Base-by-base conservation (phyloP, 2,329 filamentous ascomycete species). In the Colletotrichum paranaense region DNA sequence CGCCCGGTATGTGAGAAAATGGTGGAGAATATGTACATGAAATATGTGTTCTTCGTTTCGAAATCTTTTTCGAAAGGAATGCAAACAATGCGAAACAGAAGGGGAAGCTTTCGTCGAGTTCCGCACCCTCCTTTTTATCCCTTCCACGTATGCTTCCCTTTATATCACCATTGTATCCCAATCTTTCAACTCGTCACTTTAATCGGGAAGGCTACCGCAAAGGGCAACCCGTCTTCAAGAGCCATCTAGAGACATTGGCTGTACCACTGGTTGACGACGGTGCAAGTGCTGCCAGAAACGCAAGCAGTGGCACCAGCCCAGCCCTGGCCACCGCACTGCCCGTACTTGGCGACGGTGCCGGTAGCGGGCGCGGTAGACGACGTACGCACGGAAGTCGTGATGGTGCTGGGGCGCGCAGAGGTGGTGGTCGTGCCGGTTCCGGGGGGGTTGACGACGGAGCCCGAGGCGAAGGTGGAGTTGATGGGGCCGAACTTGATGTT, bases 401-500 rank as follows among this genome's bases (percentile, higher is more conserved):
- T 42, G 74, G 57, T 16, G 38, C 35, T 42, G 49, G 62, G 2
- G 62, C 30, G 52, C 9, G 49, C 53, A 24, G 62, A 56, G 62
- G 42, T 38, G 53, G 42, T 56, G 58, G 38, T 22, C 52, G 57
- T 67, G 62, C 56, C 42, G 73, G 65, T 74, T 67, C 76, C 49
- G 16, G 66, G 46, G 42, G 67, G 60, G 38, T 56, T 26, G 56
- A 30, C 49, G 69, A 32, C 24, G 75, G n/a, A 24, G 67, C 66
- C 73, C 68, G 58, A 63, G 65, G 63, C 73, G 75, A 84, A 89
- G 77, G 89, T 91, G 58, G 86, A 88, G 78, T 85, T 85, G 78
- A 91, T 87, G 72, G 88, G 84, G 35, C 81, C 89, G 78, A 89
- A 86, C 82, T 90, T 90, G 76, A 88, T 90, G 84, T 74, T 75